Evolutionary conservation across 306 rosid species (phyloP), one percentile per base, ranked within the genome.

Genomic region (Prunus fruticosa): DNA sequence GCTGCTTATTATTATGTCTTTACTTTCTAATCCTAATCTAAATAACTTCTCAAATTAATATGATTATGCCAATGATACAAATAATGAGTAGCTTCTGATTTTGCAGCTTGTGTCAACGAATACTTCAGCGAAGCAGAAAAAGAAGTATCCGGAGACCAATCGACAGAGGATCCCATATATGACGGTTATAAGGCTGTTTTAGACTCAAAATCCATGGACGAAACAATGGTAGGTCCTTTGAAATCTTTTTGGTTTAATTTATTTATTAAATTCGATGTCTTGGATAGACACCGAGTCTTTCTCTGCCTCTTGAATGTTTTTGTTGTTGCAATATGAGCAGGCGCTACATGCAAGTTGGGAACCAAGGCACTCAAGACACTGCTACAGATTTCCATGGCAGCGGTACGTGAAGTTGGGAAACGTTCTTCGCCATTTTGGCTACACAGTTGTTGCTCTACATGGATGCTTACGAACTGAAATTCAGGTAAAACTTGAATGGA

Each of bases 291-390:
- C 5, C 1, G 28, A 58, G 3, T 10, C 25, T 58, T 13, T 9
- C 15, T 3, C 11, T 12, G 32, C 64, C 30, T 20, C 30, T 58
- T 23, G 32, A 58, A 58, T 53, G 19, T 6, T 72, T 69, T 61
- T 69, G 57, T 49, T 34, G 12, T 32, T 43, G 54, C 73, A 19
- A 75, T 72, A 43, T 78, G 83, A 41, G 51, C 74, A 94, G 98
- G 98, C 98, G 62, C 77, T 89, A 30, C 84, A 92, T 78, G 96
- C 98, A 83, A 95, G 97, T 79, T 95, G 97, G 98, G 98, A 95
- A 80, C 97, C 98, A 11, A 92, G 98, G 80, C 98, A 95, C 79
- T 87, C 97, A 1, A 84, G 90, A 70, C 88, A 93, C 67, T 95
- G 97, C 69, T 82, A 89, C 67, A 88, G 75, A 71, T 82, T 89